Base-by-base conservation (phyloP, 331 rosid genomes). In the Stylosanthes scabra region DNA sequence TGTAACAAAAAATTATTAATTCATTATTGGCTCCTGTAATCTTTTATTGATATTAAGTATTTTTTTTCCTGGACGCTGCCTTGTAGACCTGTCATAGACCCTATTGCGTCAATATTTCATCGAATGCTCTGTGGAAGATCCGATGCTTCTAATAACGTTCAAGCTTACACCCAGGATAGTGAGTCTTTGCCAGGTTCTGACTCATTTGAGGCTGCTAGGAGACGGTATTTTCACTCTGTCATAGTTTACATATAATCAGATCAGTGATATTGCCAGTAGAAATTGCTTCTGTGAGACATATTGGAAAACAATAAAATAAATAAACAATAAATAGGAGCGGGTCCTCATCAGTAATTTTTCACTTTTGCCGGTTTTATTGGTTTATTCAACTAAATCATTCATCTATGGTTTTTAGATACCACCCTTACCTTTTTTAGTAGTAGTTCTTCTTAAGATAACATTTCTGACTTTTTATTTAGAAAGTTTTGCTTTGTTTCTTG, bases 151-250 rank as follows among this genome's bases (percentile, higher is more conserved):
- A 64, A 63, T 49, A 76, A 78, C 61, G 79, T 69, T 39, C 80
- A 87, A 69, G 92, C 77, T 72, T 71, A 87, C 55, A 59, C 78
- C 0, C 16, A 75, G 51, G 93, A 83, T 65, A 80, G 86, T 66
- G 84, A 88, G 47, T 81, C 90, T 28, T 78, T 91, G 80, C 93
- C 93, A 51, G 97, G 97, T 75, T 91, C 96, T 16, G 97, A 91
- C 67, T 90, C 97, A 56, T 81, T 89, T 7, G 97, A 91, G 80
- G 96, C 96, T 72, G 81, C 97, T 7, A 78, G 97, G 74, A 87
- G 97, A 79, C 84, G 97, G 97, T 91, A 81, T 63, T 50, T 57
- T 28, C 13, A 34, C 40, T 46, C 14, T 13, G 1, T 68, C 15
- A n/a, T 29, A 8, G 27, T 29, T 13, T 29, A n/a, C 25, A 55